Percentiles rank a stretch among this genome's conserved stretches.
Evolutionary conservation across 768 basidiomycete genomes (phyloP).

Genomic region (Boletus rex-veris): DNA sequence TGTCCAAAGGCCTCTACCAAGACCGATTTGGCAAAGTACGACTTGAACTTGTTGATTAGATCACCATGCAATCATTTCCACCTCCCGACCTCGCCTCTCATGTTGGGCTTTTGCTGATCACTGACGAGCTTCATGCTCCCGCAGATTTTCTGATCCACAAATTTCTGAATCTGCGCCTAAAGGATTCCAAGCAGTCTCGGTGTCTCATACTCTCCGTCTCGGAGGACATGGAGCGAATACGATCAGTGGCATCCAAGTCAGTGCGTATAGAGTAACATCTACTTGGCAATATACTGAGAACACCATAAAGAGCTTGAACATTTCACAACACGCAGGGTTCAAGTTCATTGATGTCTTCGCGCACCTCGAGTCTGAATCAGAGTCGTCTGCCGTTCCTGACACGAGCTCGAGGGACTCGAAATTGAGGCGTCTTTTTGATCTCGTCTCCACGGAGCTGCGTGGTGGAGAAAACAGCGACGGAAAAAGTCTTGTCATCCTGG

Average conservation of each 20-base stretch:
- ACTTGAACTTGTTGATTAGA: slow-evolving; percentile 4
- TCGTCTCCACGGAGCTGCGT: slow-evolving; percentile 30
- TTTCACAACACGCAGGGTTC: slow-evolving; percentile 39
- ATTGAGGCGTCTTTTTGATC: slow-evolving; percentile 37
- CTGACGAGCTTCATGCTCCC: slow-evolving; percentile 67
- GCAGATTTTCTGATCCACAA: slow-evolving; percentile 71
- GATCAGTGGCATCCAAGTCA: slow-evolving; percentile 57
- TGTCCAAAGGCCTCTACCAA: slow-evolving; percentile 16
- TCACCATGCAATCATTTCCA: slow-evolving; percentile 43
- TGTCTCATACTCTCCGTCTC: slow-evolving; percentile 58
- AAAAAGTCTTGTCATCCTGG: slow-evolving; percentile 55
- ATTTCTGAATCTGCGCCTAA: slow-evolving; percentile 49
- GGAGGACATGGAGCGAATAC: slow-evolving; percentile 57
- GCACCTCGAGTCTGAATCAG: slow-evolving; percentile 26
- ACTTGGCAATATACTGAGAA: slow-evolving; percentile 4
- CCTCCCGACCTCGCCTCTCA: slow-evolving; percentile 50
- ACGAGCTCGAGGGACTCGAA: slow-evolving; percentile 5
- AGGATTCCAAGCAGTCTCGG: slow-evolving; percentile 34
- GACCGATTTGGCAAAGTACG: slow-evolving; percentile 13
- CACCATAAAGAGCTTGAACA: slow-evolving; percentile 31
- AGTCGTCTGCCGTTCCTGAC: slow-evolving; percentile 6
- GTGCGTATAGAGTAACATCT: slow-evolving; percentile 39
- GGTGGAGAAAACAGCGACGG: slow-evolving; percentile 5
- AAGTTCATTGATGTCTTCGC: slow-evolving; percentile 53
- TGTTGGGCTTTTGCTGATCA: slow-evolving; percentile 55